Percentiles rank a stretch among this genome's conserved stretches.
phyloP scores from a whole-genome alignment of 1,284 basidiomycete genomes.

The Naganishia liquefaciens region DNA sequence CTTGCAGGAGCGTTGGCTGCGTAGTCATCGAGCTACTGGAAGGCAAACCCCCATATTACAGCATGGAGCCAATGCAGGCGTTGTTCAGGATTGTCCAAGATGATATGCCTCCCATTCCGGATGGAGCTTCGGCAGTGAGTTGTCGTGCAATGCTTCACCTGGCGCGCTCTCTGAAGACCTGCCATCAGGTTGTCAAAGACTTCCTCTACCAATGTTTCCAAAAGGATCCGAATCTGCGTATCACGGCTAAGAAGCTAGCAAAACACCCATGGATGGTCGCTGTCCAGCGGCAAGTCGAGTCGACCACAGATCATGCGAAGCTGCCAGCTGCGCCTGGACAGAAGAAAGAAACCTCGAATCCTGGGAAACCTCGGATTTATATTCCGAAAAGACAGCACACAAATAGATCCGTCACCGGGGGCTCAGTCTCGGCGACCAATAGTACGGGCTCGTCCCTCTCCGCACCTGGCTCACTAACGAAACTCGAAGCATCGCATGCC shows the following conservation, averaged over 20 bases:
- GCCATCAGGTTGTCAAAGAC: conserved; percentile 74
- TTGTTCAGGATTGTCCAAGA: conserved; percentile 97
- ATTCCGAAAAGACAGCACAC: conserved; percentile 6
- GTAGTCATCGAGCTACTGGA: conserved; percentile 95
- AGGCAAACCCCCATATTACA: conserved; percentile 93
- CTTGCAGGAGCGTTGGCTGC: conserved; percentile 80
- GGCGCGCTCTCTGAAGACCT: not conserved
- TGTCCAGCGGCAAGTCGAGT: conserved; percentile 71
- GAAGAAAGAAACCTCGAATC: not conserved
- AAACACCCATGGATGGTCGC: conserved; percentile 94
- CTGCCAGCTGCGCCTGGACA: not conserved
- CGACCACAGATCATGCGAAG: conserved; percentile 38
- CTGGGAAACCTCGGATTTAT: conserved; percentile 1
- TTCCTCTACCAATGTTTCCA: conserved; percentile 98
- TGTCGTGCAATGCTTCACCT: not conserved
- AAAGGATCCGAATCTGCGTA: conserved; percentile 91
- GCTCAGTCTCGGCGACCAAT: not conserved
- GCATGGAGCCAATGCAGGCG: conserved; percentile 95
- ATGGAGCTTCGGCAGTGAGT: conserved; percentile 73
- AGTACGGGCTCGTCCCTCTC: not conserved
- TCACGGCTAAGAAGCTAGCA: conserved; percentile 88
- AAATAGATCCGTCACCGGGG: not conserved
- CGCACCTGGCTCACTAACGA: not conserved
- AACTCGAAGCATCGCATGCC: not conserved
- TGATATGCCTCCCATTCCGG: conserved; percentile 91